These are phyloP conservation scores for Phytopythium ostracodes DNA, from an alignment of 352 stramenopile genomes.

Conservation along the genomic window DNA sequence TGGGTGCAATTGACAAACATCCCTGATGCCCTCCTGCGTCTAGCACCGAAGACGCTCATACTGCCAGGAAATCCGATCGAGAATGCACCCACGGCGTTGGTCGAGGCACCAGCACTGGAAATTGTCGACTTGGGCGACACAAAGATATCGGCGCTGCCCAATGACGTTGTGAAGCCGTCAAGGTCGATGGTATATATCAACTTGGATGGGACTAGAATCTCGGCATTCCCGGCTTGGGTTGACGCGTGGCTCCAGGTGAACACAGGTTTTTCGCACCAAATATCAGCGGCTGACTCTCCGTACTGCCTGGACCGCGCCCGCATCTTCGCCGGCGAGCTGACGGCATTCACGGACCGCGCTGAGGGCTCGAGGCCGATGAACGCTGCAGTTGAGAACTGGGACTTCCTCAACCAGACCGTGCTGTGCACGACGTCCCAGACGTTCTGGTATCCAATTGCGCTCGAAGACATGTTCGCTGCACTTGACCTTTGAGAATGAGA, in stretches of 20 bases:
- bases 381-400: neutral
- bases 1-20: neutral
- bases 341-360: neutral
- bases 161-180: neutral
- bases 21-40: neutral
- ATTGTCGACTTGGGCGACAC: neutral
- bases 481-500: too few species aligned
- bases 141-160: neutral
- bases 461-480: neutral
- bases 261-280: neutral
- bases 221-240: neutral
- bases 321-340: constrained; percentile 3
- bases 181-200: neutral
- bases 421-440: neutral
- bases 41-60: neutral
- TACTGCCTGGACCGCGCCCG: constrained; percentile 2
- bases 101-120: neutral
- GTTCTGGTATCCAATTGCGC: neutral
- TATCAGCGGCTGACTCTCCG: neutral
- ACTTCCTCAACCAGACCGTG: neutral
- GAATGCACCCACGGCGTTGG: neutral
- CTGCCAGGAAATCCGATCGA: neutral
- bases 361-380: neutral
- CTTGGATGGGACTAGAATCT: neutral
- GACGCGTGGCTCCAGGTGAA: neutral